phyloP scores from a whole-genome alignment of 2,329 filamentous ascomycete species.

The Fragosphaeria purpurea region DNA sequence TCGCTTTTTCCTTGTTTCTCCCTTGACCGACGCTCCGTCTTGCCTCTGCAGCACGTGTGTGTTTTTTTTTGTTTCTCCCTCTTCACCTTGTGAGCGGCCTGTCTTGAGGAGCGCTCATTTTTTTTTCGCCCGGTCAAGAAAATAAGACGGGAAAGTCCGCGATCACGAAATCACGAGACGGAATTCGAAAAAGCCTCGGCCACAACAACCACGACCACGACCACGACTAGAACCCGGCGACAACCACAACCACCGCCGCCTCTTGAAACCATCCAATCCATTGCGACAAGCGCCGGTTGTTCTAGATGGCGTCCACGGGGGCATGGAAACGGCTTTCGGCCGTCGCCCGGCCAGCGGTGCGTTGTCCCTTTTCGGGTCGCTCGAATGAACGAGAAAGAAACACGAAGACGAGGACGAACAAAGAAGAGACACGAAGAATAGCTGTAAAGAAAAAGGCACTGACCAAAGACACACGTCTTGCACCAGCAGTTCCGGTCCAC shows the following conservation, averaged over 20 bases:
- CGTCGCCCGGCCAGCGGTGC: slow-evolving; percentile 12
- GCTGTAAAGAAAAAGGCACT: no score
- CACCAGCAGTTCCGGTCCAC: slow-evolving; percentile 16
- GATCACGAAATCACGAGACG: neutral
- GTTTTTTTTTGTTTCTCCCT: neutral
- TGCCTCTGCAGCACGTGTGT: neutral
- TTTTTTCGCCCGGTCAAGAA: no score
- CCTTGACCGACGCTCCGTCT: neutral
- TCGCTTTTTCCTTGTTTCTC: neutral
- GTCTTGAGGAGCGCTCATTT: no score
- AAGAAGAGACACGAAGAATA: no score
- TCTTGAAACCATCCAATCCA: no score
- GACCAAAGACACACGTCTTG: neutral
- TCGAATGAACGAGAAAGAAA: no score
- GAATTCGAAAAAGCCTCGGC: neutral
- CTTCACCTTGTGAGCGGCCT: no score
- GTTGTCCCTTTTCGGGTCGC: neutral
- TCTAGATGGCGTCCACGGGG: slow-evolving; percentile 9
- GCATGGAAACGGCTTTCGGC: slow-evolving; percentile 13
- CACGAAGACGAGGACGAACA: no score
- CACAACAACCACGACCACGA: neutral
- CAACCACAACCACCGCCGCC: no score
- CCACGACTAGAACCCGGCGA: neutral
- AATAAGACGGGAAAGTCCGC: no score
- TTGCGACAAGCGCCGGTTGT: no score